A percentile compares a stretch with the other conserved stretches of the same genome.
These are phyloP conservation scores for Lactifluus hygrophoroides DNA, from an alignment of 768 basidiomycete species.

Conservation along the genomic window DNA sequence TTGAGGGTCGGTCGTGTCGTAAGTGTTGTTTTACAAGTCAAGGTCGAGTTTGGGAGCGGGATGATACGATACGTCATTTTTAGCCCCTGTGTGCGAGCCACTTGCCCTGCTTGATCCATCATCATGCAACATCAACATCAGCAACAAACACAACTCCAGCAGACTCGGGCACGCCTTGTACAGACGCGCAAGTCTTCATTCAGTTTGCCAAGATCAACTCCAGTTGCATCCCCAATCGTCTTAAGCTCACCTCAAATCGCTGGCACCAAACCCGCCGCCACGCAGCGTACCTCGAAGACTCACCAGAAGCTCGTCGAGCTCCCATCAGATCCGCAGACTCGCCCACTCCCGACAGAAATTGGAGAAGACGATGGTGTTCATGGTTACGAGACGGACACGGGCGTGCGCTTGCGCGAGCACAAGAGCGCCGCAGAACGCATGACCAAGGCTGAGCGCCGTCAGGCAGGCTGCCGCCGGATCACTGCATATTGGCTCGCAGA, in stretches of 20 bases:
- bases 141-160: slow-evolving; percentile 1
- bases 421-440: slow-evolving; percentile 85
- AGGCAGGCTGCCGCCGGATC: slow-evolving; percentile 70
- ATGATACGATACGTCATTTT: slow-evolving; percentile 8
- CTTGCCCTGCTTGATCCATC: neutral
- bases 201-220: neutral
- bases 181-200: neutral
- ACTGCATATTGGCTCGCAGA: slow-evolving; percentile 90
- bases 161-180: neutral
- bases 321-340: slow-evolving; percentile 84
- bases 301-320: slow-evolving; percentile 86
- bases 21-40: neutral
- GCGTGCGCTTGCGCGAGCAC: slow-evolving; percentile 38
- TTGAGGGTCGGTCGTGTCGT: neutral
- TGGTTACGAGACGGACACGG: slow-evolving; percentile 55
- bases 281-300: slow-evolving; percentile 80
- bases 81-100: neutral
- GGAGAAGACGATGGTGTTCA: slow-evolving; percentile 41
- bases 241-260: neutral
- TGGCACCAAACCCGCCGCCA: slow-evolving; percentile 17
- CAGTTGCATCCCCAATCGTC: neutral
- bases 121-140: neutral
- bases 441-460: slow-evolving; percentile 76
- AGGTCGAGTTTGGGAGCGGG: neutral
- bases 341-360: slow-evolving; percentile 36